A percentile compares a stretch with the other conserved stretches of the same genome.
These are phyloP conservation scores for Ophiostoma piceae DNA, from an alignment of 2,329 filamentous ascomycete species.

Conservation along the genomic window DNA sequence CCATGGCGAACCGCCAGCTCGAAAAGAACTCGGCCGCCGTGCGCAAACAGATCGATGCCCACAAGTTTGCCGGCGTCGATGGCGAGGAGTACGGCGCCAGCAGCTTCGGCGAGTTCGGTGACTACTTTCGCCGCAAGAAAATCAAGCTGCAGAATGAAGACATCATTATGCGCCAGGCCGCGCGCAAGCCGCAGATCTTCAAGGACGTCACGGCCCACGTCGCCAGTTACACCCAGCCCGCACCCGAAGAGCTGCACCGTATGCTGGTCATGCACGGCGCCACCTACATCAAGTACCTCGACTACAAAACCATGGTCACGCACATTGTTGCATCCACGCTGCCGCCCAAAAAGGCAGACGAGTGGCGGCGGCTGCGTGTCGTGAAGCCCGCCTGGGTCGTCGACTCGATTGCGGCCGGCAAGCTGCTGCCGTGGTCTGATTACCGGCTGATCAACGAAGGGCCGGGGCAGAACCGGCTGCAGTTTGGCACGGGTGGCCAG, in stretches of 20 bases:
- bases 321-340: constrained; percentile 90
- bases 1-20: constrained; percentile 54
- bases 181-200: constrained; percentile 75
- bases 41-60: constrained; percentile 56
- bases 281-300: constrained; percentile 88
- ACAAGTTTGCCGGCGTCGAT: constrained; percentile 72
- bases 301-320: constrained; percentile 89
- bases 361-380: constrained; percentile 81
- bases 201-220: constrained; percentile 86
- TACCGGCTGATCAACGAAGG: constrained; percentile 85
- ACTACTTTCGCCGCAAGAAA: constrained; percentile 95
- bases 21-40: constrained; percentile 59
- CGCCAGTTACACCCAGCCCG: constrained; percentile 93
- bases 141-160: constrained; percentile 96
- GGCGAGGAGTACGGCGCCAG: constrained; percentile 90
- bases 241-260: constrained; percentile 78
- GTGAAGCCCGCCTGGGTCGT: constrained; percentile 94
- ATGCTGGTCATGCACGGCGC: constrained; percentile 92
- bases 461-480: constrained; percentile 71
- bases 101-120: constrained; percentile 79
- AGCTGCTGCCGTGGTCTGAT: constrained; percentile 75
- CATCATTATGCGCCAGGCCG: constrained; percentile 66
- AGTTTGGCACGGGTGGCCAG: constrained; percentile 53
- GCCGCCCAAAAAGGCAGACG: constrained; percentile 86
- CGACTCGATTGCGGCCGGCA: constrained; percentile 78